Base-by-base conservation (phyloP, 2,329 filamentous ascomycete species). In the Chaetomiaceae sp. region DNA sequence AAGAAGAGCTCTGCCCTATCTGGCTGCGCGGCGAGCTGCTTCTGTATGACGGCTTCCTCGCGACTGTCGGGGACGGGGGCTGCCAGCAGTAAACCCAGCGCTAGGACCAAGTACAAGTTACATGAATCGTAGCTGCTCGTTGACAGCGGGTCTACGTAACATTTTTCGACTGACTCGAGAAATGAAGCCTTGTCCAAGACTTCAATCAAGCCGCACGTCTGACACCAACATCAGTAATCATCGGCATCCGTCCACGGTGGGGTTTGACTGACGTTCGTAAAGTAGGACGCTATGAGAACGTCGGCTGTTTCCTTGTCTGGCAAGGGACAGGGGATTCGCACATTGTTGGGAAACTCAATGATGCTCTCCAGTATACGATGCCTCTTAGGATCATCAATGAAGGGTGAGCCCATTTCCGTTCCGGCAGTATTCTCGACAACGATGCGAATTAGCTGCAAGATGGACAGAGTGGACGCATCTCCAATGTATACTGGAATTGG, bases 1-100 rank as follows among this genome's bases (percentile, higher is more conserved):
- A 82, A 87, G 63, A 86, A 85, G 10, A 79, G 67, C 58, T 86
- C 82, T n/a, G 81, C 79, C 58, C 77, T 73, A 56, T 80, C 76
- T 1, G 72, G 64, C 27, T 73, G 69, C 30, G 75, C 73, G 5
- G 67, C 70, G 18, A 73, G 72, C 18, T 85, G 68, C 48, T 74
- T 76, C 27, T 75, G 69, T 45, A 86, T 73, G 8, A 82, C 67
- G 0, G 63, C 64, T 3, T 75, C 74, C 50, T 83, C 80, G 0
- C 65, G 64, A 30, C 71, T 79, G 2, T 74, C 76, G 1, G 71
- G 69, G n/a, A 65, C 61, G 3, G 80, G 79, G 16, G 75, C 75
- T 2, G 81, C 79, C 64, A 84, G 72, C 3, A 78, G 75, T 18
- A 86, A 70, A 1, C 84, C 84, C 46, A 85, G 80, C 1, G 84